Evolutionary conservation across 2,329 filamentous ascomycete genomes (phyloP).

Genomic region (Phyllosticta paracitricarpa): DNA sequence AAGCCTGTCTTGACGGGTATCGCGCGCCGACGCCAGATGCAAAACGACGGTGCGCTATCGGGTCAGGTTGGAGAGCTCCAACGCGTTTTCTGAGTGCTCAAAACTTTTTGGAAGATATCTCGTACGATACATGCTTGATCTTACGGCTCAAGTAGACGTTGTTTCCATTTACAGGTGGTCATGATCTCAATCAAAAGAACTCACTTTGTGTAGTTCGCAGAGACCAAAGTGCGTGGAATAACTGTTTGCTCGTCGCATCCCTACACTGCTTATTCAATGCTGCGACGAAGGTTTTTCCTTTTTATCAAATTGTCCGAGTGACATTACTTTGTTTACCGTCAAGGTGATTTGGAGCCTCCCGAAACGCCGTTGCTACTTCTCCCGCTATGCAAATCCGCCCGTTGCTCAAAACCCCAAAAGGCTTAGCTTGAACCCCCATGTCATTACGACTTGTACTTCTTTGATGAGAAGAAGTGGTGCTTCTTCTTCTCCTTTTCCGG

Average conservation of each 20-base stretch:
- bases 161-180: no score
- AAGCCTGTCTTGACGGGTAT: not conserved
- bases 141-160: no score
- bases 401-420: not conserved
- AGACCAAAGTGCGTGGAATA: not conserved
- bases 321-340: not conserved
- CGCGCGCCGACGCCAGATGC: not conserved
- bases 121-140: not conserved
- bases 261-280: not conserved
- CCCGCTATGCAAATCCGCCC: slow-evolving; percentile 9
- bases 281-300: not conserved
- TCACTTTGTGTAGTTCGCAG: not conserved
- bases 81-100: not conserved
- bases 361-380: slow-evolving; percentile 7
- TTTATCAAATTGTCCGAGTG: no score
- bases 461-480: slow-evolving; percentile 43
- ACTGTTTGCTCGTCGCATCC: not conserved
- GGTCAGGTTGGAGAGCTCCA: not conserved
- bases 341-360: not conserved
- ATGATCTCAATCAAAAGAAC: not conserved
- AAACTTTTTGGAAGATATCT: no score
- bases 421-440: not conserved
- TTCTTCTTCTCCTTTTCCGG: slow-evolving; percentile 45
- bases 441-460: slow-evolving; percentile 7
- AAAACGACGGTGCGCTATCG: not conserved